These are phyloP conservation scores for Globisporangium paroecandrum DNA, from an alignment of 352 stramenopile species.

Conservation along the genomic window DNA sequence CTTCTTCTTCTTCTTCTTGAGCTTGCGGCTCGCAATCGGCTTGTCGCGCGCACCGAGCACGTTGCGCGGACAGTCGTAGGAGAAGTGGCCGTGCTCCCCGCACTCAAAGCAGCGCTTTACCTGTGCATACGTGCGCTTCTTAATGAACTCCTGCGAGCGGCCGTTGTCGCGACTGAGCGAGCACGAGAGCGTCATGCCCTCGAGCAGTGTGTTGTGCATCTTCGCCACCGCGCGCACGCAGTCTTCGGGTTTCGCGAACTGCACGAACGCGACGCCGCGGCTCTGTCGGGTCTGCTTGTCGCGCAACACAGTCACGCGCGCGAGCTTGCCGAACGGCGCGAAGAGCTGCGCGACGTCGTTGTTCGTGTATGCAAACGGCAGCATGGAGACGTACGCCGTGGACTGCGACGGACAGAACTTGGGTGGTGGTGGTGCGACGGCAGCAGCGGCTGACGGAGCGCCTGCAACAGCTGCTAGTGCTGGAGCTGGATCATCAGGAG, in stretches of 20 bases:
- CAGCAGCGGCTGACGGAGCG: not conserved
- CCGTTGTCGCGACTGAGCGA: constrained; percentile 81
- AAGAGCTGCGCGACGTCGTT: constrained; percentile 88
- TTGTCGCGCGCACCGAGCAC: constrained; percentile 70
- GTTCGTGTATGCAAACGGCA: constrained; percentile 85
- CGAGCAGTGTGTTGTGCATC: constrained; percentile 62
- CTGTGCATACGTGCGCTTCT: constrained; percentile 74
- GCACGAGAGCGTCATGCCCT: constrained; percentile 60
- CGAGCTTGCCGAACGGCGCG: constrained; percentile 65
- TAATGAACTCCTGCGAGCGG: constrained; percentile 68
- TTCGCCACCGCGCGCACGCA: constrained; percentile 42
- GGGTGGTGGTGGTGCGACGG: not conserved
- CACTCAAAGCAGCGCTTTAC: constrained; percentile 83
- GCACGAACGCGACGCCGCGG: constrained; percentile 81
- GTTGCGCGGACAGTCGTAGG: constrained; percentile 83
- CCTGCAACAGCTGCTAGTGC: not conserved
- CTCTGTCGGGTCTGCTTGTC: constrained; percentile 72
- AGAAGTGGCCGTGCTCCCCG: constrained; percentile 68
- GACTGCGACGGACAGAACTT: constrained; percentile 24
- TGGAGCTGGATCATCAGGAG: not conserved
- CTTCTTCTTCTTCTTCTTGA: constrained; percentile 65
- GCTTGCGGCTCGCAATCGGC: constrained; percentile 36
- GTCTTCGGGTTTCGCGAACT: constrained; percentile 72
- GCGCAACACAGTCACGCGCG: constrained; percentile 70
- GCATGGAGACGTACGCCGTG: constrained; percentile 86